Conservation (phyloP, 495 filamentous ascomycete species). For the Hypoxylon fragiforme region DNA sequence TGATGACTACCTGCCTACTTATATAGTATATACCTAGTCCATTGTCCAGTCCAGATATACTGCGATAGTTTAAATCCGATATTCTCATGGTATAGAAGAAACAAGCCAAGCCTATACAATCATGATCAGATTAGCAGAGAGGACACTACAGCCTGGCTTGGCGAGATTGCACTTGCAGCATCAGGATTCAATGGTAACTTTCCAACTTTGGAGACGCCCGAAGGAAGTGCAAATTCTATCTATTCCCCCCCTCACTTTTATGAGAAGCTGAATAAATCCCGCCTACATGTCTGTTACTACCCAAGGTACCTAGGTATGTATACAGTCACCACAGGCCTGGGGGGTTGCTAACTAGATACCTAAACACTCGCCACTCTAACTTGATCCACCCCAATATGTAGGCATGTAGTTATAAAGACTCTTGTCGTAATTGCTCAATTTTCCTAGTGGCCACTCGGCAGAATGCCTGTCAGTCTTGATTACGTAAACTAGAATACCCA, state of each 20-base stretch:
- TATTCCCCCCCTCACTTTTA: not conserved
- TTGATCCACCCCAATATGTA: slow-evolving; percentile 12
- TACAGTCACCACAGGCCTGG: no score
- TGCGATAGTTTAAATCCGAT: no score
- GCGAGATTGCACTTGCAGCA: no score
- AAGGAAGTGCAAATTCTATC: not conserved
- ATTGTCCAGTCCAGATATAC: slow-evolving; percentile 2
- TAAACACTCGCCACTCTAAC: slow-evolving; percentile 10
- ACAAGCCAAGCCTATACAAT: no score
- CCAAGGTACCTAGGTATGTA: not conserved
- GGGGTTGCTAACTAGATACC: slow-evolving; percentile 3
- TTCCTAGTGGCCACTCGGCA: not conserved
- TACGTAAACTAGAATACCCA: not conserved
- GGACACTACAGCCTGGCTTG: no score
- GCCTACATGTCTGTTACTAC: slow-evolving; percentile 1
- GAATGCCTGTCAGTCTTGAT: not conserved
- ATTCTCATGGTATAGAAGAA: no score
- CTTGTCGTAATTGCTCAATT: slow-evolving; percentile 12
- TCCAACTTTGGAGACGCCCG: not conserved
- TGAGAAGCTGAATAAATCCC: slow-evolving; percentile 6
- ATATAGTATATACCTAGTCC: not conserved
- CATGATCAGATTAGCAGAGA: no score
- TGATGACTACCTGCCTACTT: no score
- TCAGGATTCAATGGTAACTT: slow-evolving; percentile 4
- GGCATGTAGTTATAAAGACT: not conserved